Base-by-base conservation (phyloP, 2,329 filamentous ascomycete species). In the Ilyonectria mors-panacis region DNA sequence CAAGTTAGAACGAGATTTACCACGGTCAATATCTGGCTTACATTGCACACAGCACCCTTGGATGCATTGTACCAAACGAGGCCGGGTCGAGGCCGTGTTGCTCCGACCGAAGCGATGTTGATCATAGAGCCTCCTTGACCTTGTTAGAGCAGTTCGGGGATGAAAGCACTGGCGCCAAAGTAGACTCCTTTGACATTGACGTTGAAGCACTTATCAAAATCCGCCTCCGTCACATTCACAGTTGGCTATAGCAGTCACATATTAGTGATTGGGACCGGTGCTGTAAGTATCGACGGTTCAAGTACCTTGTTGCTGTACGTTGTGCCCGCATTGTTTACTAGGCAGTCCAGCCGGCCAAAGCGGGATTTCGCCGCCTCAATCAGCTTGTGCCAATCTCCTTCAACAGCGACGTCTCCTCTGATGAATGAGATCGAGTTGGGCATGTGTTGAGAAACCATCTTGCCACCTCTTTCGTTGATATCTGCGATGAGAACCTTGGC, bases 31-130 rank as follows among this genome's bases (percentile, higher is more conserved):
- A 3, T 37, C 10, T 15, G 9, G 44, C 44, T 47, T 47, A 47
- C 44, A 47, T 47, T 47, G n/a, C 44, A 47, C 9, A 47, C 21
- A 13, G 44, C 44, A 19, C 44, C 44, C 44, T 47, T 47, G 44
- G 44, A 47, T 47, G 44, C 44, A 21, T 47, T 47, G 17, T 47
- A 47, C 44, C 44, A 23, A 10, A 47, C 44, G n/a, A 47, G 44
- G 12, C 44, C 44, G 21, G 44, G 44, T 17, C 44, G 44, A 13
- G 44, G 44, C 12, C 44, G 44, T 13, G 44, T 47, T 19, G 44
- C 44, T 10, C 44, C 44, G 5, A 47, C 44, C 21, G 44, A 47
- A 10, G 44, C 44, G 9, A 47, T 47, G 44, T 47, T 47, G n/a
- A 47, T 6, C 17, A 47, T 21, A 3, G 21, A 8, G 44, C 44